These are phyloP conservation scores for Rhododendron vialii DNA, from an alignment of 148 eudicot genomes.

Conservation along the genomic window DNA sequence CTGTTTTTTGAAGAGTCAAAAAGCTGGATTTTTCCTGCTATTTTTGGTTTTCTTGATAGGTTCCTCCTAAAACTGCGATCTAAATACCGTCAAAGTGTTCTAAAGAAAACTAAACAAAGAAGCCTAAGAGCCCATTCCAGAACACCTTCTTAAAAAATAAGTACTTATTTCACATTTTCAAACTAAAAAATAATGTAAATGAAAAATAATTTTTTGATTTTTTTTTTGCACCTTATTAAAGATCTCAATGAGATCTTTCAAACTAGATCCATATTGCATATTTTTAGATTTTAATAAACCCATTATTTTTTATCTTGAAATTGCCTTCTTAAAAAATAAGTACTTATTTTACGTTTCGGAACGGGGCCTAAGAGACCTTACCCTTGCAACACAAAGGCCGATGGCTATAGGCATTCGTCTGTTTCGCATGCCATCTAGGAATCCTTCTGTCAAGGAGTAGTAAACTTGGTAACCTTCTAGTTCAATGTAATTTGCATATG, in stretches of 20 bases:
- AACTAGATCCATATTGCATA: too few relatives aligned
- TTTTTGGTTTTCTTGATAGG: not conserved
- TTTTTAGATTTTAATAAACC: too few relatives aligned
- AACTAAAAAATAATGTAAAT: too few relatives aligned
- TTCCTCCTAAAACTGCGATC: not conserved
- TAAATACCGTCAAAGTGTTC: not conserved
- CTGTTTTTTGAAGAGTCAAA: not conserved
- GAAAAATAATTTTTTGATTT: too few relatives aligned
- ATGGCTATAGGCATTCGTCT: not conserved
- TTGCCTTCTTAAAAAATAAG: too few relatives aligned
- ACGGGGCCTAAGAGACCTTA: not conserved
- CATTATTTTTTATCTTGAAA: too few relatives aligned
- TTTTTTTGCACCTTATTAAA: too few relatives aligned
- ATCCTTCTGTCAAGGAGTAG: not conserved
- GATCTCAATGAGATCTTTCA: too few relatives aligned
- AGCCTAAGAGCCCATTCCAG: too few relatives aligned
- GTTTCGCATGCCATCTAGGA: not conserved
- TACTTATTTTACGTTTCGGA: too few relatives aligned
- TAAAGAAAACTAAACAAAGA: not conserved
- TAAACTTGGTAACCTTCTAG: not conserved
- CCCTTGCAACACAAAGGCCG: not conserved
- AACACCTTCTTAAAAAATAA: too few relatives aligned
- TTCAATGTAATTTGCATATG: not conserved
- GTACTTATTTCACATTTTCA: too few relatives aligned
- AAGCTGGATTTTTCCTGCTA: not conserved